A percentile compares a stretch with the other conserved stretches of the same genome.
Evolutionary conservation across 1,139 yeast species (phyloP).

Genomic region (Candida sp.): DNA sequence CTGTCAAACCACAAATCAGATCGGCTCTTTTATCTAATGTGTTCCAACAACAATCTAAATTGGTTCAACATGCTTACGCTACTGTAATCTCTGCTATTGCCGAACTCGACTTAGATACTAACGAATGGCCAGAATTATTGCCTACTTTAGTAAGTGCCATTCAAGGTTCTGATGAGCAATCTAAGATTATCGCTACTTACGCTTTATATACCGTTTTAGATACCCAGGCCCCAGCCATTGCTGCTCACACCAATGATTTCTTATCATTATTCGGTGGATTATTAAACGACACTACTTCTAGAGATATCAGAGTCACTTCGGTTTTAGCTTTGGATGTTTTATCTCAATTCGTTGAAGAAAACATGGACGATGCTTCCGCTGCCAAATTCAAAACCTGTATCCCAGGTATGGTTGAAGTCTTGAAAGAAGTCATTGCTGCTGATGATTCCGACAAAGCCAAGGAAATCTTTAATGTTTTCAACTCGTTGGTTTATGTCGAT

Average conservation of each 20-base stretch:
- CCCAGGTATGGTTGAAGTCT: slow-evolving; percentile 80
- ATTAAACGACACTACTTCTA: slow-evolving; percentile 61
- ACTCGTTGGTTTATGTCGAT: slow-evolving; percentile 74
- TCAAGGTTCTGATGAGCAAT: slow-evolving; percentile 50
- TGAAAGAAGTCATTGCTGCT: slow-evolving; percentile 67
- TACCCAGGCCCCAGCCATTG: slow-evolving; percentile 62
- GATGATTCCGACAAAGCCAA: slow-evolving; percentile 73
- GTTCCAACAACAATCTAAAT: slow-evolving; percentile 52
- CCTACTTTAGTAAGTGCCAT: slow-evolving; percentile 71
- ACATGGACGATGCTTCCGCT: slow-evolving; percentile 46
- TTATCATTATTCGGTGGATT: slow-evolving; percentile 66
- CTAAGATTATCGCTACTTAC: slow-evolving; percentile 84
- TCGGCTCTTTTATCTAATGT: slow-evolving; percentile 66
- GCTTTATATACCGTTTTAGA: slow-evolving; percentile 78
- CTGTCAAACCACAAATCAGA: slow-evolving; percentile 59
- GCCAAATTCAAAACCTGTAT: slow-evolving; percentile 62
- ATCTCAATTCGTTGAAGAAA: slow-evolving; percentile 64
- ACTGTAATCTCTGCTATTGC: slow-evolving; percentile 89
- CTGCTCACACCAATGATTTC: slow-evolving; percentile 62
- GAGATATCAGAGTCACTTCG: slow-evolving; percentile 78
- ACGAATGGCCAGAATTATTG: slow-evolving; percentile 76
- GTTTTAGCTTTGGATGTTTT: slow-evolving; percentile 80
- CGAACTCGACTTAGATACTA: slow-evolving; percentile 60
- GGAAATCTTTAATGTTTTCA: slow-evolving; percentile 82
- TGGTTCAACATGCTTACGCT: slow-evolving; percentile 85